A percentile compares a stretch with the other conserved stretches of the same genome.
phyloP scores from a whole-genome alignment of 2,329 filamentous ascomycete species.

The Colletotrichum horii region DNA sequence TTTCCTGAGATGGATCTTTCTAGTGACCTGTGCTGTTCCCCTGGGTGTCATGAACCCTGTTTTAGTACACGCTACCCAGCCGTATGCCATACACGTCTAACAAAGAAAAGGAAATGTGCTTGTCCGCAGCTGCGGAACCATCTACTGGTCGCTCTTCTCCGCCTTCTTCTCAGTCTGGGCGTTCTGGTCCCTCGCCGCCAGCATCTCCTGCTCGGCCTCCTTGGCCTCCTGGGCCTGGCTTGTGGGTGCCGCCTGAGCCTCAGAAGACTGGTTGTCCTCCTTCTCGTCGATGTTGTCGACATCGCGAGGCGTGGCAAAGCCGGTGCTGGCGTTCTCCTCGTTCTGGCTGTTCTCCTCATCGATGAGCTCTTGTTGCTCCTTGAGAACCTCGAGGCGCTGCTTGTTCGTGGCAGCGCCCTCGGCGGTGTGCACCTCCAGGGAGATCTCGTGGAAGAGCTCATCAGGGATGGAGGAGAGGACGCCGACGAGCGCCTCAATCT shows the following conservation, averaged over 20 bases:
- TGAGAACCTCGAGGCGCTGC: slow-evolving; percentile 96
- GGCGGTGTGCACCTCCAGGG: slow-evolving; percentile 95
- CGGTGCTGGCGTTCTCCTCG: slow-evolving; percentile 77
- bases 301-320: slow-evolving; percentile 79
- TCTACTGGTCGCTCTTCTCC: slow-evolving; percentile 44
- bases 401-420: slow-evolving; percentile 98
- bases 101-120: slow-evolving; percentile 25
- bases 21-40: slow-evolving; percentile 20
- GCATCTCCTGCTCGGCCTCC: slow-evolving; percentile 44
- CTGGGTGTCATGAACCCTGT: slow-evolving; percentile 19
- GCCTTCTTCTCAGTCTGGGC: slow-evolving; percentile 33
- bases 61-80: slow-evolving; percentile 24
- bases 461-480: slow-evolving; percentile 95
- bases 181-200: slow-evolving; percentile 31
- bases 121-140: slow-evolving; percentile 19
- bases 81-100: slow-evolving; percentile 22
- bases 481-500: slow-evolving; percentile 91
- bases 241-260: slow-evolving; percentile 44
- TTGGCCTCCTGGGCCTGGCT: slow-evolving; percentile 37
- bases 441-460: slow-evolving; percentile 99
- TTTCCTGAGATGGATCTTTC: slow-evolving; percentile 23
- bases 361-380: slow-evolving; percentile 98
- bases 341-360: slow-evolving; percentile 96
- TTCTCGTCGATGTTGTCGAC: slow-evolving; percentile 94
- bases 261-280: slow-evolving; percentile 68